Evolutionary conservation across 108 stramenopile genomes (phyloP).

Genomic region (Skeletonema potamos): DNA sequence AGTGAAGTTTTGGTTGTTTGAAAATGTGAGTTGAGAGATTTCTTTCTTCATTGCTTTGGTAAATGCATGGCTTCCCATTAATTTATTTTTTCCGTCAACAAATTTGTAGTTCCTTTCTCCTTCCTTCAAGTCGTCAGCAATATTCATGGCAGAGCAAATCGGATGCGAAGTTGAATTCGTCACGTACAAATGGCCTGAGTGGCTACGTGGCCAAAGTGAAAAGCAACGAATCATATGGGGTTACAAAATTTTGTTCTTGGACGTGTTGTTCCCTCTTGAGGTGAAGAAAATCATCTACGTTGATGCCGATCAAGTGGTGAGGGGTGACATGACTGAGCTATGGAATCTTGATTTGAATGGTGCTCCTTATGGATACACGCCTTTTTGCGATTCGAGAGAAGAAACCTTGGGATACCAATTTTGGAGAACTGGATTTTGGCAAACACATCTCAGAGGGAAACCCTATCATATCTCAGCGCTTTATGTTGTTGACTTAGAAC

Average conservation of each 20-base stretch:
- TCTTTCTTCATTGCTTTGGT: not conserved
- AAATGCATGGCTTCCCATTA: not conserved
- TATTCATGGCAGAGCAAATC: conserved; percentile 77
- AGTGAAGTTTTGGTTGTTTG: conserved; percentile 99
- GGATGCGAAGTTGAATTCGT: conserved; percentile 90
- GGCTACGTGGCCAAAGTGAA: conserved; percentile 95
- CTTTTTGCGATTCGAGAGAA: conserved; percentile 93
- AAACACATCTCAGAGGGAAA: conserved; percentile 84
- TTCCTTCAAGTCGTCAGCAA: conserved; percentile 88
- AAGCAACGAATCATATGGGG: conserved; percentile 99
- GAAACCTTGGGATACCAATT: conserved; percentile 89
- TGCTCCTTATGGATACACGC: conserved; percentile 93
- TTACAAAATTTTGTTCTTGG: conserved; percentile 99
- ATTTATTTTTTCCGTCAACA: too few relatives aligned
- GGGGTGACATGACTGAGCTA: conserved; percentile 95
- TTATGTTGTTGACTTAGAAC: conserved; percentile 96
- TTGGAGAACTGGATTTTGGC: conserved; percentile 92
- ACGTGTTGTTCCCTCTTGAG: conserved; percentile 97
- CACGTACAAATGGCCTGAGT: conserved; percentile 93
- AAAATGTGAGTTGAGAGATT: conserved; percentile 71
- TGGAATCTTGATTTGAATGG: conserved; percentile 97
- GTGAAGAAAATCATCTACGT: conserved; percentile 97
- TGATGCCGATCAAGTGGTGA: conserved; percentile 97
- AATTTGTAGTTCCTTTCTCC: conserved; percentile 77
- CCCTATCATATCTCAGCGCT: conserved; percentile 99